A percentile compares a stretch with the other conserved stretches of the same genome.
phyloP scores from a whole-genome alignment of 176 grass and related monocot species.

The Zizania latifolia region DNA sequence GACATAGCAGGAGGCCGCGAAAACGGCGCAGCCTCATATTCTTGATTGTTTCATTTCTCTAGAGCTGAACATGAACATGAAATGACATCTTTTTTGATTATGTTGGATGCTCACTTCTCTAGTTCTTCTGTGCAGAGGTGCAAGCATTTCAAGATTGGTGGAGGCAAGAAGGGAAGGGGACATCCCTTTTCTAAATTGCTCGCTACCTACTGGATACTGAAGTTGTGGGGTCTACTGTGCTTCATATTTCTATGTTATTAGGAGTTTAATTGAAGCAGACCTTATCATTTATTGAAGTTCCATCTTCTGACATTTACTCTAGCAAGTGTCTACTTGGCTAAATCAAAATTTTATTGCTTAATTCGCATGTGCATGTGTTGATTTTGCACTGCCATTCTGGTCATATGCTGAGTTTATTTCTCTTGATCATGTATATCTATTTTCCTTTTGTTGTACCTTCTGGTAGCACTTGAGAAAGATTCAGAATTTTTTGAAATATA shows the following conservation, averaged over 20 bases:
- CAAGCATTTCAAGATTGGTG: slow-evolving; percentile 96
- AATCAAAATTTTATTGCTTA: too few relatives aligned
- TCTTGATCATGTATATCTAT: too few relatives aligned
- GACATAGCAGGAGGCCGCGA: too few relatives aligned
- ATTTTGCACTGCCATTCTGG: too few relatives aligned
- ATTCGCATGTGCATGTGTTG: too few relatives aligned
- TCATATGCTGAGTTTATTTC: too few relatives aligned
- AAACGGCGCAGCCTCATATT: too few relatives aligned
- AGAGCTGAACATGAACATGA: too few relatives aligned
- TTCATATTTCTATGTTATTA: slow-evolving; percentile 11
- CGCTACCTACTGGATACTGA: slow-evolving; percentile 16
- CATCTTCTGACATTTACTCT: not conserved
- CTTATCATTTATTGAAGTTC: slow-evolving; percentile 26
- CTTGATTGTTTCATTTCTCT: too few relatives aligned
- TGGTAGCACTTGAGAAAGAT: too few relatives aligned
- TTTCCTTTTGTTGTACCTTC: too few relatives aligned
- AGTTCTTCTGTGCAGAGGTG: slow-evolving; percentile 45
- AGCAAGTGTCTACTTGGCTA: not conserved
- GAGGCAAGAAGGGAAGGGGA: slow-evolving; percentile 99
- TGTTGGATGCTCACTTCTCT: not conserved
- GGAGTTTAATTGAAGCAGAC: slow-evolving; percentile 26
- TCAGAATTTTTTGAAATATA: too few relatives aligned
- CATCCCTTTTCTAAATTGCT: slow-evolving; percentile 69
- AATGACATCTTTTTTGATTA: not conserved
- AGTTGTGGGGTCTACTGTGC: not conserved